Evolutionary conservation across 1,139 yeast species (phyloP).

Genomic region (Yamadazyma conglobata): DNA sequence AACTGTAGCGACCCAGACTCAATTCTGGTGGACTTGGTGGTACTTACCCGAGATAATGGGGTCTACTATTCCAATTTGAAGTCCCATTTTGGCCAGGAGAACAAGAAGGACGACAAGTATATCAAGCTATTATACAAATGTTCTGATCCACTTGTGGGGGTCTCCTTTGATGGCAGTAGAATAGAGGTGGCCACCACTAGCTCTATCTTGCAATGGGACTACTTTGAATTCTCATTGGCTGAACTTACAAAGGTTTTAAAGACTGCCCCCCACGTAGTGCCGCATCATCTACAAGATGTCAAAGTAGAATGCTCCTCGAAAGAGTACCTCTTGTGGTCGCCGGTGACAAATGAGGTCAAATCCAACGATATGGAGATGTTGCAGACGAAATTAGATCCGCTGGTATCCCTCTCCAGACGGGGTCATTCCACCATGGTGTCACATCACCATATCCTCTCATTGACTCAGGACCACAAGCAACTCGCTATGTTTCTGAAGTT

Average conservation of each 20-base stretch:
- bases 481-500: conserved; percentile 26
- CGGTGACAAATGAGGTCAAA: conserved; percentile 17
- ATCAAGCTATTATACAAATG: conserved; percentile 27
- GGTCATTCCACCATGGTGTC: conserved; percentile 18
- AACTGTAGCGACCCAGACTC: conserved; percentile 5
- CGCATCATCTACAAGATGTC: too few species aligned
- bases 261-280: conserved; percentile 15
- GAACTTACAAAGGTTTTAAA: conserved; percentile 33
- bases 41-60: conserved; percentile 29
- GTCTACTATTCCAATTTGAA: conserved; percentile 29
- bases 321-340: conserved; percentile 16
- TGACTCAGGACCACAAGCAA: conserved; percentile 14
- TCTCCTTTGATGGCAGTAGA: conserved; percentile 22
- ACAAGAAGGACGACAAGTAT: conserved; percentile 38
- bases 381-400: conserved; percentile 16
- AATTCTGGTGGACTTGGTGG: conserved; percentile 4
- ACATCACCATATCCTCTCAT: conserved; percentile 24
- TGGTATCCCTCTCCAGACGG: conserved; percentile 6
- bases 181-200: conserved; percentile 21
- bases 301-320: conserved; percentile 1
- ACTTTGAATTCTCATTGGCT: conserved; percentile 27
- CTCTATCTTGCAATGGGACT: conserved; percentile 31
- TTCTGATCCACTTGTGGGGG: conserved; percentile 16
- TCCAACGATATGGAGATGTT: conserved; percentile 28
- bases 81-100: conserved; percentile 19